Conservation (phyloP, 75 land plant species). For the Ceratopteris richardii region DNA sequence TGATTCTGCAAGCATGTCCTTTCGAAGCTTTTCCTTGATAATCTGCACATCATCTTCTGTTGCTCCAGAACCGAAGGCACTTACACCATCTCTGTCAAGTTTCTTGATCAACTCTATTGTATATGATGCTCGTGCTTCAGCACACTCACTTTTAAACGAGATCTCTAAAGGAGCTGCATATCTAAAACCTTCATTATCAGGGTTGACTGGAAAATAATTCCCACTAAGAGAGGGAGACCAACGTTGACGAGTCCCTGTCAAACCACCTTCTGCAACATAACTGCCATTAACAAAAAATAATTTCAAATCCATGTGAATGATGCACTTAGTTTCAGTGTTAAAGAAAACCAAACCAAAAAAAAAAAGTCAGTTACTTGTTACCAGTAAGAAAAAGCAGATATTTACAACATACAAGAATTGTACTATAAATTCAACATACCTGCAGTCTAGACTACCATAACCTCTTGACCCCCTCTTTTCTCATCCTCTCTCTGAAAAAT, state of each 20-base stretch:
- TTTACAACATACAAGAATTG: no score
- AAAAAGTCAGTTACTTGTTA: neutral
- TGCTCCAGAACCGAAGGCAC: slow-evolving; percentile 53
- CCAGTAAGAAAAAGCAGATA: no score
- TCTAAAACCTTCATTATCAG: slow-evolving; percentile 75
- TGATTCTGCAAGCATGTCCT: slow-evolving; percentile 49
- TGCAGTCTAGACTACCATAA: no score
- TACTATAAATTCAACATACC: no score
- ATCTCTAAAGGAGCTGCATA: slow-evolving; percentile 74
- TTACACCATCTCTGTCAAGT: slow-evolving; percentile 50
- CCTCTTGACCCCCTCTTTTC: no score
- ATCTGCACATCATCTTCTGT: slow-evolving; percentile 52
- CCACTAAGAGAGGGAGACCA: slow-evolving; percentile 65
- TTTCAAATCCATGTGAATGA: no score
- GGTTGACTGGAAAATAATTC: slow-evolving; percentile 47
- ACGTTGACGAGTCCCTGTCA: slow-evolving; percentile 85
- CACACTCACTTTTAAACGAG: slow-evolving; percentile 82
- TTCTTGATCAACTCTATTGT: slow-evolving; percentile 56
- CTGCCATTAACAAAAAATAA: slow-evolving; percentile 22
- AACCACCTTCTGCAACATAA: slow-evolving; percentile 86
- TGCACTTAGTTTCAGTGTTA: no score
- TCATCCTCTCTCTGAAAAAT: no score
- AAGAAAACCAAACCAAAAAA: no score
- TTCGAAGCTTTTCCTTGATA: slow-evolving; percentile 54
- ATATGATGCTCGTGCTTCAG: slow-evolving; percentile 43